Conservation (phyloP, 352 stramenopile genomes). For the Phytophthora fragariaefolia region DNA sequence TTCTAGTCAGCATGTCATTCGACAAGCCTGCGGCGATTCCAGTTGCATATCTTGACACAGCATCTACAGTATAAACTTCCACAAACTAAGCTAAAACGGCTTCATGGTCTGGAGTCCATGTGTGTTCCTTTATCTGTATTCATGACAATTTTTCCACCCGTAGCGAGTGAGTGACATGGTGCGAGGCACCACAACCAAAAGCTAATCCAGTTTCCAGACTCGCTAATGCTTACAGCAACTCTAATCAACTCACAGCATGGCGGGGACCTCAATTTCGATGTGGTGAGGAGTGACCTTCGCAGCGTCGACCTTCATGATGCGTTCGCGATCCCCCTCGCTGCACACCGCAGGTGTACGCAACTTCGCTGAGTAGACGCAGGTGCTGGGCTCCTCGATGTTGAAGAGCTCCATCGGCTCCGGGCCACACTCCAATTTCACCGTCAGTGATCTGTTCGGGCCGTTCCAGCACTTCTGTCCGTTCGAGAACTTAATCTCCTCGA, state of each 20-base stretch:
- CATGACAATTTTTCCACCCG: slow-evolving; percentile 16
- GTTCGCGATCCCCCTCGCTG: slow-evolving; percentile 40
- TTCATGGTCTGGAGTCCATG: slow-evolving; percentile 1
- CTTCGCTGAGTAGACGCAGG: slow-evolving; percentile 87
- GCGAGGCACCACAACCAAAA: background rate
- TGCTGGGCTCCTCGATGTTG: slow-evolving; percentile 83
- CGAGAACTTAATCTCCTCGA: slow-evolving; percentile 60
- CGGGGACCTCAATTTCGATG: slow-evolving; percentile 69
- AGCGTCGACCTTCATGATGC: slow-evolving; percentile 42
- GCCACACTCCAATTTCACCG: slow-evolving; percentile 76
- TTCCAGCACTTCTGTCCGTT: slow-evolving; percentile 90
- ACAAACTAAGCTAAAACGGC: slow-evolving; percentile 13
- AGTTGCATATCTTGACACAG: slow-evolving; percentile 21
- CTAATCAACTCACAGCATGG: slow-evolving; percentile 43
- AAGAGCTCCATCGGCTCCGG: slow-evolving; percentile 66
- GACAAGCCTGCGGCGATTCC: background rate
- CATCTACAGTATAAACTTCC: slow-evolving; percentile 5
- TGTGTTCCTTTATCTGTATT: slow-evolving; percentile 22
- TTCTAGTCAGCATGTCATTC: slow-evolving; percentile 26
- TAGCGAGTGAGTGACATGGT: slow-evolving; percentile 1
- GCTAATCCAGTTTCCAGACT: background rate
- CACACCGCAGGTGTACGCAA: slow-evolving; percentile 83
- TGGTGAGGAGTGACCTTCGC: slow-evolving; percentile 50
- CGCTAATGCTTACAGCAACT: slow-evolving; percentile 8
- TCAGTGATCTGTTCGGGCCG: slow-evolving; percentile 80